Evolutionary conservation across 768 basidiomycete genomes (phyloP).

Genomic region (Cystobasidium ongulense): DNA sequence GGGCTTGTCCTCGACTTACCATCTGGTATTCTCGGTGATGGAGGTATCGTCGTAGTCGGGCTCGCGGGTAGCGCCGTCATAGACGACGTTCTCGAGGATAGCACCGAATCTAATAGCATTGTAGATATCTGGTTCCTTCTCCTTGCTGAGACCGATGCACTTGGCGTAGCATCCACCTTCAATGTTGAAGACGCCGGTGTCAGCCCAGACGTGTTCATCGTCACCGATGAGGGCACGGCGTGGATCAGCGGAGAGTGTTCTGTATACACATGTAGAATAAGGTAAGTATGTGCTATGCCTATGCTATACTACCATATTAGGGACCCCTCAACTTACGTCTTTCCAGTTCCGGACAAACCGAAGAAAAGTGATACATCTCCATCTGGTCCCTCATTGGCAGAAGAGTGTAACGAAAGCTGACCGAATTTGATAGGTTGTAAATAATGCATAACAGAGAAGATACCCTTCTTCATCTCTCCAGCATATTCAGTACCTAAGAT

Average conservation of each 20-base stretch:
- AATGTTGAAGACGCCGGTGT: constrained; percentile 98
- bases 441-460: constrained; percentile 99
- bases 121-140: constrained; percentile 98
- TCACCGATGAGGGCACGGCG: constrained; percentile 90
- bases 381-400: constrained; percentile 86
- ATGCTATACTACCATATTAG: neutral
- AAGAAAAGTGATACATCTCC: constrained; percentile 97
- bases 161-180: constrained; percentile 99
- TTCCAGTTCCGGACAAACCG: constrained; percentile 94
- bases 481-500: constrained; percentile 69
- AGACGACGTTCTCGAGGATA: constrained; percentile 98
- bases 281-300: neutral
- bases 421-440: constrained; percentile 97
- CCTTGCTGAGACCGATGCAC: constrained; percentile 86
- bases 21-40: constrained; percentile 99
- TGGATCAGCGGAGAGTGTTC: constrained; percentile 89
- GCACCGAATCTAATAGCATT: constrained; percentile 88
- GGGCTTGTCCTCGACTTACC: constrained; percentile 42
- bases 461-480: constrained; percentile 95
- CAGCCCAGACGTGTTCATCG: constrained; percentile 99
- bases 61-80: constrained; percentile 67
- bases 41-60: constrained; percentile 93
- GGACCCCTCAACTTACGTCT: constrained; percentile 53
- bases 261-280: constrained; percentile 20
- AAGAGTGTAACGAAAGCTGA: constrained; percentile 93